Percentiles rank a stretch among this genome's conserved stretches.
phyloP scores from a whole-genome alignment of 768 basidiomycete species.

The Mycena sanguinolenta region DNA sequence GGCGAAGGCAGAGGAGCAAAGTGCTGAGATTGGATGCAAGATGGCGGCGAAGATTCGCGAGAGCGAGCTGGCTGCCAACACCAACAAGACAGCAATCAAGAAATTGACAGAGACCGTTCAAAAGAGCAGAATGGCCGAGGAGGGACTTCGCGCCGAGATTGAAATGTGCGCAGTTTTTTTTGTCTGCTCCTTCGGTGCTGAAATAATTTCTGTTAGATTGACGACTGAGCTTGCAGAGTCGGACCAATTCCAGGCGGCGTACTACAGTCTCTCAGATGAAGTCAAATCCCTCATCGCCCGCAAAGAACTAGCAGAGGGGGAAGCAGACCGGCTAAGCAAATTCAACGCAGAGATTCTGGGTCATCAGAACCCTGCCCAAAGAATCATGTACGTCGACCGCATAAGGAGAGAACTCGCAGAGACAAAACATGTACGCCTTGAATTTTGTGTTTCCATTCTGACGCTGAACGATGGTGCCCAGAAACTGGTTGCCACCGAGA shows the following conservation, averaged over 20 bases:
- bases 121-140: slow-evolving; percentile 74
- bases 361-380: slow-evolving; percentile 87
- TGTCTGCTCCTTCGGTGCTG: slow-evolving; percentile 4
- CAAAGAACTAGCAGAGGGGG: slow-evolving; percentile 85
- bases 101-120: slow-evolving; percentile 65
- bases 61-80: slow-evolving; percentile 54
- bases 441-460: not conserved
- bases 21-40: slow-evolving; percentile 42
- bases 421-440: slow-evolving; percentile 76
- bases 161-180: slow-evolving; percentile 64
- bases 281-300: slow-evolving; percentile 74
- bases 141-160: slow-evolving; percentile 75
- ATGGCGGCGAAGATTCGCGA: slow-evolving; percentile 48
- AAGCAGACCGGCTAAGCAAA: slow-evolving; percentile 78
- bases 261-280: slow-evolving; percentile 72
- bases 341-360: slow-evolving; percentile 91
- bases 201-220: slow-evolving; percentile 44
- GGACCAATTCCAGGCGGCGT: slow-evolving; percentile 79
- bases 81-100: slow-evolving; percentile 61
- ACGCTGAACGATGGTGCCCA: slow-evolving; percentile 39
- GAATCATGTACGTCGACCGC: slow-evolving; percentile 88
- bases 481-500: slow-evolving; percentile 62
- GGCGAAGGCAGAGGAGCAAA: slow-evolving; percentile 38
- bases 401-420: slow-evolving; percentile 86
- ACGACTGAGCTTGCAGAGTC: slow-evolving; percentile 69